Conservation (phyloP, 2,329 filamentous ascomycete genomes). For the Huntiella abstrusa region DNA sequence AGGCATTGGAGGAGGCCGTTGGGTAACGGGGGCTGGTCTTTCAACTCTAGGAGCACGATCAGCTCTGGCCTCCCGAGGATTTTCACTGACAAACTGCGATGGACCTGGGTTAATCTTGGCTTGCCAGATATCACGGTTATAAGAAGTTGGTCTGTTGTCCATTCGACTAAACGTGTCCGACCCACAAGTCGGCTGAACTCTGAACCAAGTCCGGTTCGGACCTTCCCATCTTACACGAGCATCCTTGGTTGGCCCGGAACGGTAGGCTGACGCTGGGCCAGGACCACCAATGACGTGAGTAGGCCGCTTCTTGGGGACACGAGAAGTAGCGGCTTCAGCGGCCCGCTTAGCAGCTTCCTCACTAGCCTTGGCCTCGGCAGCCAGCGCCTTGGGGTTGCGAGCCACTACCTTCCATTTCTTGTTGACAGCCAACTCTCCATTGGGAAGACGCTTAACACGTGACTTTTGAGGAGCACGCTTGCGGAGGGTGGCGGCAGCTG, state of each 20-base stretch:
- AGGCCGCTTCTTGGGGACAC: not conserved
- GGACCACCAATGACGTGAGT: not conserved
- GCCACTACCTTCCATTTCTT: constrained; percentile 11
- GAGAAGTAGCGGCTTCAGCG: constrained; percentile 2
- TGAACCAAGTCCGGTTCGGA: not conserved
- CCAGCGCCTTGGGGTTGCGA: constrained; percentile 9
- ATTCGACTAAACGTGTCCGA: no score
- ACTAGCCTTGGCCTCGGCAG: constrained; percentile 5
- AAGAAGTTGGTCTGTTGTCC: no score
- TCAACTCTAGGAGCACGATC: no score
- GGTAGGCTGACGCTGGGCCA: not conserved
- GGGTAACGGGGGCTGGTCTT: no score
- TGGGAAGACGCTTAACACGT: constrained; percentile 6
- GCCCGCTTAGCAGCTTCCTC: constrained; percentile 10
- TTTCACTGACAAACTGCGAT: no score
- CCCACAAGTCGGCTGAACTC: not conserved
- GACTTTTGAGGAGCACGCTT: constrained; percentile 9
- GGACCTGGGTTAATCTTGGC: no score
- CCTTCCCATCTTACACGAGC: not conserved
- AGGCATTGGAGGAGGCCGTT: no score
- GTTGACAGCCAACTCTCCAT: constrained; percentile 8
- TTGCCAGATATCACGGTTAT: no score
- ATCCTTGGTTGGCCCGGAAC: not conserved
- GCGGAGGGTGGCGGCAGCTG: constrained; percentile 7
- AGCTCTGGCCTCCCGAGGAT: no score